Evolutionary conservation across 2,329 filamentous ascomycete genomes (phyloP), one percentile per base, ranked within the genome.

Genomic region (Trichoderma sp.): DNA sequence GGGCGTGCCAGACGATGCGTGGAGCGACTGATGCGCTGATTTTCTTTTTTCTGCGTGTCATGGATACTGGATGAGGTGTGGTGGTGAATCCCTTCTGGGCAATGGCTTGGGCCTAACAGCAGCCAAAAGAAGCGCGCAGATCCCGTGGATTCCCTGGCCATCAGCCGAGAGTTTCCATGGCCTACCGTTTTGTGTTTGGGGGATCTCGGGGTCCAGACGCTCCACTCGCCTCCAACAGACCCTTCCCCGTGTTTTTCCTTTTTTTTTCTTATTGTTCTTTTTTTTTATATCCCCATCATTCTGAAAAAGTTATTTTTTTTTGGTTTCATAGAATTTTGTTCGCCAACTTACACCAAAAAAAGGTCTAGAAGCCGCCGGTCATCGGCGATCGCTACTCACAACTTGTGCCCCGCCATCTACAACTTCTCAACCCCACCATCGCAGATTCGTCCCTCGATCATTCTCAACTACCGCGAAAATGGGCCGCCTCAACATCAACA

Each of bases 401-500:
- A 60, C 62, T 60, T 58, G 71, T 56, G 39, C 71, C 74, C 75
- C 69, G 67, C 71, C 76, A 74, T 71, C 73, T 61, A 75, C 66
- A 71, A 70, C 18, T 58, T 73, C 34, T 58, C 72, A 24, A 71
- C 73, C 80, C 74, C 74, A 82, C 81, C 79, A 81, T 81, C 74
- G 79, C 77, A 80, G 70, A 76, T 74, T 70, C 26, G 47, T 70
- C 8, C 24, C 58, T 64, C 68, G 68, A 57, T 39, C 60, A 32
- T 71, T 63, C 60, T 53, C 68, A 63, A 71, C 68, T 8, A 64
- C 68, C 36, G 74, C 81, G 66, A 82, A 79, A 74, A 82, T 82
- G 76, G 68, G 53, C 36, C 80, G 85, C 74, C 86, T 99, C 77
- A 92, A 87, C 78, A 86, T 93, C 78, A 87, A 93, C 82, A 97